Evolutionary conservation across 345 rosid species (phyloP).

Genomic region (Eucalyptus cloeziana): DNA sequence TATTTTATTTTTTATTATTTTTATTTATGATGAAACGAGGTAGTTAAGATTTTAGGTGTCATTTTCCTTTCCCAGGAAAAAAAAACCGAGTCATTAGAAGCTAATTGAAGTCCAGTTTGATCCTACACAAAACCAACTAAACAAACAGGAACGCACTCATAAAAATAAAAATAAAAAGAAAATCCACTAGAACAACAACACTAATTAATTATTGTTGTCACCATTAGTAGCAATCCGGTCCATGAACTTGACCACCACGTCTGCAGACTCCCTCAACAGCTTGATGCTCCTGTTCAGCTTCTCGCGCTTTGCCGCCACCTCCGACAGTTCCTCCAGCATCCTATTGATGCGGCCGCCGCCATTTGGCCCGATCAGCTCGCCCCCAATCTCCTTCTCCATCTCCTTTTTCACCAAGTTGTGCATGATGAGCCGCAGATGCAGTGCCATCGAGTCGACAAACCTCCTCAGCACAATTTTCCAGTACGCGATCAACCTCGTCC

Average conservation of each 20-base stretch:
- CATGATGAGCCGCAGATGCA: conserved; percentile 2
- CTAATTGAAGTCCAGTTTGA: background rate
- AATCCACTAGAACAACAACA: background rate
- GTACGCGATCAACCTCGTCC: conserved; percentile 9
- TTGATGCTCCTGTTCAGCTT: conserved; percentile 7
- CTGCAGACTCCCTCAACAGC: background rate
- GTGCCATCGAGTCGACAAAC: conserved; percentile 8
- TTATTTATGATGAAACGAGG: background rate
- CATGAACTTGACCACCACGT: background rate
- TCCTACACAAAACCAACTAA: background rate
- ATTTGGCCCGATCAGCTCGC: background rate
- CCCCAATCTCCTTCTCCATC: background rate
- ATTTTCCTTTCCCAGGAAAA: too few relatives aligned
- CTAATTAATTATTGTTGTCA: background rate
- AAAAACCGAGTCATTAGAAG: background rate
- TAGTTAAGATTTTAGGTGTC: conserved; percentile 36
- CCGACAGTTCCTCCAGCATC: conserved; percentile 12
- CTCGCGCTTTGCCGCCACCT: conserved; percentile 2
- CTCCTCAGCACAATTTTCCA: conserved; percentile 16
- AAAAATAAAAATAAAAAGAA: too few relatives aligned
- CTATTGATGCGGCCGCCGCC: background rate
- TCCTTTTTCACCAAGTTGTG: background rate
- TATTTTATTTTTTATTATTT: too few relatives aligned
- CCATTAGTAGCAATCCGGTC: background rate
- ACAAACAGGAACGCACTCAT: background rate